Evolutionary conservation across 106 monocot genomes (phyloP).

Genomic region (Apostasia shenzhenica): DNA sequence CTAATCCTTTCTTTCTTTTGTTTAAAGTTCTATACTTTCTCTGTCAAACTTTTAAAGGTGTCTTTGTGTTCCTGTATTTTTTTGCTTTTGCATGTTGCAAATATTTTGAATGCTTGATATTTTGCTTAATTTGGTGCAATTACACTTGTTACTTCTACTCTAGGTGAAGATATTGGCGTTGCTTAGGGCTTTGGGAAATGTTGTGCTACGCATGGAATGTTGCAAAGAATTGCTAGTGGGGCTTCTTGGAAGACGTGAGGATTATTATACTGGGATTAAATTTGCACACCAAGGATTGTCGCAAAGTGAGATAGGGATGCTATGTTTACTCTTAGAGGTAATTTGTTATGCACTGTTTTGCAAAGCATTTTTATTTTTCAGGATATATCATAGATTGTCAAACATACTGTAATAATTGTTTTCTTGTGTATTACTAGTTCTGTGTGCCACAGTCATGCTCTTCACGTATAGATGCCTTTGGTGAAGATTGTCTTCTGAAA

Average conservation of each 20-base stretch:
- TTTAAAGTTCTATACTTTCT: no score
- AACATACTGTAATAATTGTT: not conserved
- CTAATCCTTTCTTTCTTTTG: no score
- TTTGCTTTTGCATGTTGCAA: no score
- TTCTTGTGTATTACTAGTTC: constrained; percentile 25
- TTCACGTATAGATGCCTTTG: constrained; percentile 19
- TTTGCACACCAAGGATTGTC: constrained; percentile 25
- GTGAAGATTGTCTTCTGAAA: constrained; percentile 26
- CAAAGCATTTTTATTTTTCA: not conserved
- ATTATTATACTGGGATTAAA: constrained; percentile 7
- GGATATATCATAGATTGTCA: no score
- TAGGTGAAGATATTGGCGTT: constrained; percentile 64
- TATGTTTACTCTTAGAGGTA: constrained; percentile 89
- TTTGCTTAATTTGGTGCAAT: no score
- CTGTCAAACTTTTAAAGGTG: no score
- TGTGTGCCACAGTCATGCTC: constrained; percentile 18
- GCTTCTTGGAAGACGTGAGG: constrained; percentile 45
- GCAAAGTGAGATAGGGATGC: constrained; percentile 43
- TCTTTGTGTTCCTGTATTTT: no score
- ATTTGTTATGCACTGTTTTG: not conserved
- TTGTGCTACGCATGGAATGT: constrained; percentile 36
- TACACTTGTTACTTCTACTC: constrained; percentile 4
- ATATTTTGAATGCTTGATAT: no score
- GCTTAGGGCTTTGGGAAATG: constrained; percentile 56
- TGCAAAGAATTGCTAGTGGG: constrained; percentile 40